Conservation (phyloP, 73 alveolate species). For the Tetrahymena thermophila region DNA sequence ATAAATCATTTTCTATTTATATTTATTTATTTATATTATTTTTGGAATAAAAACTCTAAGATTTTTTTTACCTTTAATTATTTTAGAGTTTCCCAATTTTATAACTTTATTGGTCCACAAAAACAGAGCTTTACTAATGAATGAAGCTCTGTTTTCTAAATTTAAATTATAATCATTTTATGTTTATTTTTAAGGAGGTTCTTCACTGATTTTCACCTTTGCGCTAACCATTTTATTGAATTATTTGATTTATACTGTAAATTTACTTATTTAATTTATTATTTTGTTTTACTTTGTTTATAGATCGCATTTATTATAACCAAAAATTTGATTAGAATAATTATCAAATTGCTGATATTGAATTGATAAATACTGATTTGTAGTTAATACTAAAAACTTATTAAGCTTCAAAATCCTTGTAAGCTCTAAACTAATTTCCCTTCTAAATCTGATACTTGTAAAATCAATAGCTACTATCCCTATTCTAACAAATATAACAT, state of each 20-base stretch:
- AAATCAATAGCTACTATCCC: background rate
- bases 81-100: background rate
- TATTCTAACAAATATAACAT: background rate
- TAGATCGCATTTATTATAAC: background rate
- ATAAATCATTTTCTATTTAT: background rate
- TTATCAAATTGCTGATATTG: background rate
- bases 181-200: background rate
- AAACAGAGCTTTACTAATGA: background rate
- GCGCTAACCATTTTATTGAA: background rate
- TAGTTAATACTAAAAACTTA: background rate
- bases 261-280: no score
- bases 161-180: background rate
- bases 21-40: background rate
- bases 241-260: no score
- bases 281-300: background rate
- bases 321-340: no score
- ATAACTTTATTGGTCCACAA: background rate
- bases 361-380: background rate
- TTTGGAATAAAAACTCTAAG: background rate
- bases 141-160: background rate
- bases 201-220: background rate
- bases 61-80: background rate
- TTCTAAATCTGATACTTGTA: background rate
- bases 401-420: background rate
- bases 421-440: background rate